Base-by-base conservation (phyloP, 177 flowering plant genomes). In the Vitis hybrid region DNA sequence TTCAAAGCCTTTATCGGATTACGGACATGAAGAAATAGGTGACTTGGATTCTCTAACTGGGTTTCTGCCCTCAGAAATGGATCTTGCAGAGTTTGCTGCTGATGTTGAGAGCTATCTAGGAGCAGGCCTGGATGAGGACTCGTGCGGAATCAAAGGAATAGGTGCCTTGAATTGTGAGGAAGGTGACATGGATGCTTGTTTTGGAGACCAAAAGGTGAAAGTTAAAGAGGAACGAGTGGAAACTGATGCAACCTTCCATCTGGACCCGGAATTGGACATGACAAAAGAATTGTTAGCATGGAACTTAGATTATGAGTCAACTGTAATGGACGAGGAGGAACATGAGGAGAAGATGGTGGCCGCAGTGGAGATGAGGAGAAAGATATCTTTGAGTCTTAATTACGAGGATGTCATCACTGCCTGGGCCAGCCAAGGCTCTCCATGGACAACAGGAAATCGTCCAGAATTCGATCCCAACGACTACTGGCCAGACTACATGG, bases 71-170 rank as follows among this genome's bases (percentile, higher is more conserved):
- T 72, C 82, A 0, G 90, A 87, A 3, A 57, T 74, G 60, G 88
- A 85, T 32, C 76, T 83, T 48, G 84, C 75, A 0, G 84, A 79
- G 73, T 82, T 85, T 65, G 81, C 86, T 10, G 86, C 81, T 1
- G 86, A 87, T 51, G 87, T 87, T 2, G 88, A 87, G 74, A 80
- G 75, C 72, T 69, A 85, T 30, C 68, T 87, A 1, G 84, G 79
- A 12, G 64, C 48, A 3, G 78, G 74, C 2, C 15, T 60, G 7
- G 78, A 79, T 21, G 77, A 75, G 11, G 77, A 77, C 11, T 48
- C 26, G 6, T 0, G 1, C 0, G 32, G 32, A 30, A 30, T 30
- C 32, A 30, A 26, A 23, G 26, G 26, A 2, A 23, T 23, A 23
- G 26, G 26, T 23, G 3, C 0, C 26, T 23, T 23, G 26, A 3